Evolutionary conservation across 495 filamentous ascomycete species (phyloP), one percentile per base, ranked within the genome.

Genomic region (Aspergillus kassunensis): DNA sequence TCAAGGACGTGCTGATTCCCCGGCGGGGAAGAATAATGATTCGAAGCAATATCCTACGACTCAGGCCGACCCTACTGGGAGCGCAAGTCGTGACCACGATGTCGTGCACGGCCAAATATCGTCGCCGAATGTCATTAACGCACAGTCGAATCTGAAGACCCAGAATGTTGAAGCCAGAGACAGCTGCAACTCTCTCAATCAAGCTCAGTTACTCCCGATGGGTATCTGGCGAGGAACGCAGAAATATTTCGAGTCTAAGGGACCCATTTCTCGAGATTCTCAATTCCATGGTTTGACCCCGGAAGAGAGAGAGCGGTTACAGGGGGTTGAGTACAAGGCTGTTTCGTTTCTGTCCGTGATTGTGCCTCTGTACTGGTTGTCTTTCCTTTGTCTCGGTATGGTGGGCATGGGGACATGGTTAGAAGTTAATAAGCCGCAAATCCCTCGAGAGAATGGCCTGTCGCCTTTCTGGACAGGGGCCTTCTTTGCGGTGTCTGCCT

Each of bases 281-380:
- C 83, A 86, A 54, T 90, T 93, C 61, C 77, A 86, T 60, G 79
- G 79, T 27, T 69, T 95, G 12, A 81, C 80, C 4, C 69, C 74
- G 5, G 77, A 78, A 16, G 87, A 95, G 60, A 79, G 88, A 10
- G 84, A 88, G 49, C 70, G 77, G 49, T 78, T 95, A 5, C 89
- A 88, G 20, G 89, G 89, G 1, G 84, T 82, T 40, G 90, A 95
- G 67, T 93, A 93, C 59, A 79, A 81, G 49, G 88, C 89, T 10
- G 75, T 93, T 12, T 81, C 74, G n/a, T 71, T 91, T 7, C 73
- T 96, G 20, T 74, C 82, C 1, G 72, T 84, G 44, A 64, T 91
- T 16, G 88, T 96, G 9, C 84, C 85, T 4, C 53, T 83, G 8
- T 96, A 96, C 67, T 89, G 85, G 51, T 52, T 88, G 15, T 54